Percentiles rank a stretch among this genome's conserved stretches.
These are phyloP conservation scores for Aureobasidium sp. DNA, from an alignment of 2,329 filamentous ascomycete species.

Conservation along the genomic window DNA sequence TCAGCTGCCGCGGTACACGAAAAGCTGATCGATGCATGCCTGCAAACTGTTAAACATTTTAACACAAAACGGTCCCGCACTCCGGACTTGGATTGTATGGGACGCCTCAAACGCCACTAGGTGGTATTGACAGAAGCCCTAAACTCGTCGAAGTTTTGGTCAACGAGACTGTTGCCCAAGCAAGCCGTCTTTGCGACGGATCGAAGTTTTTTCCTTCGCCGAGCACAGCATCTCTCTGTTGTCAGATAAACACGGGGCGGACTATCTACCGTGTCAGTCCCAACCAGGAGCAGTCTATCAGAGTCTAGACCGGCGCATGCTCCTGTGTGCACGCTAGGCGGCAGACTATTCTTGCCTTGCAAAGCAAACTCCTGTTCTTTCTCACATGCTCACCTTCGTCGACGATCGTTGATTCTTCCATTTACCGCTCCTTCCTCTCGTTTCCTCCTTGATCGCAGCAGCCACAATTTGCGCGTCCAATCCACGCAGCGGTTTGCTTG, in stretches of 20 bases:
- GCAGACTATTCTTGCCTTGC: constrained; percentile 1
- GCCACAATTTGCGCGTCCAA: not conserved
- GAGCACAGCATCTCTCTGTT: constrained; percentile 4
- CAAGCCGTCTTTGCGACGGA: not conserved
- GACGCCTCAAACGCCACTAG: constrained; percentile 8
- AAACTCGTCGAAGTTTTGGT: not conserved
- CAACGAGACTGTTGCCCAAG: not conserved
- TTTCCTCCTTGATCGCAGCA: not conserved
- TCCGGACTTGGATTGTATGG: not conserved
- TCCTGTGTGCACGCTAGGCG: constrained; percentile 6
- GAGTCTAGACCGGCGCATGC: constrained; percentile 9
- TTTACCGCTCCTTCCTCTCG: not conserved
- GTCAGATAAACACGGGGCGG: not conserved
- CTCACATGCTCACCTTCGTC: not conserved
- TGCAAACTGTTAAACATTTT: not conserved
- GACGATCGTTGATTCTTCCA: not conserved
- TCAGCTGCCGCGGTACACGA: not conserved
- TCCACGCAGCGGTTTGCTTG: not conserved
- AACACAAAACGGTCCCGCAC: constrained; percentile 8
- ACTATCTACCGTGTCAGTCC: not conserved
- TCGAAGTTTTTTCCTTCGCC: not conserved
- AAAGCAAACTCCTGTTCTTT: constrained; percentile 10
- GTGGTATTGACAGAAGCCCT: not conserved
- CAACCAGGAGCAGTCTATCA: not conserved
- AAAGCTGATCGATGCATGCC: not conserved